Evolutionary conservation across 768 basidiomycete species (phyloP), one percentile per base, ranked within the genome.

Genomic region (Xanthoconium stramineum): DNA sequence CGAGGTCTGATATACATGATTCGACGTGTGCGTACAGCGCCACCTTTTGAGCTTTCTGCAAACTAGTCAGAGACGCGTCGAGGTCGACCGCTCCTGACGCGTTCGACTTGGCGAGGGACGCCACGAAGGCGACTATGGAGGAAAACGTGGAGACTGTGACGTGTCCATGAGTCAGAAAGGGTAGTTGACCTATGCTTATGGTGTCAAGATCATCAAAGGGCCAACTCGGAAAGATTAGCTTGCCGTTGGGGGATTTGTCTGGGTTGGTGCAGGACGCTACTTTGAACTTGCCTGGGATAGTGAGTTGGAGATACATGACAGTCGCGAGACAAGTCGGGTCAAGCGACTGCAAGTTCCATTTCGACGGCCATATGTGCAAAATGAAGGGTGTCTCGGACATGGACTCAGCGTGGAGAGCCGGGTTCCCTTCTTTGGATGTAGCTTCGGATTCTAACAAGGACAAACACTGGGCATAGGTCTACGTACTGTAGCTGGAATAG

Each of bases 241-340:
- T 68, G 85, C 90, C 90, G 63, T 77, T 83, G 14, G 90, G 88
- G 47, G 90, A 89, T 20, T 78, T 57, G 72, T 91, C 88, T 10
- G 88, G 85, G 68, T 88, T 83, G 5, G 79, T 77, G 64, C 82
- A 86, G 70, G 84, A 81, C 36, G 75, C 72, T 29, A 92, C 70
- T 17, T 69, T 71, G 69, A 88, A 92, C 62, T 80, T 75, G n/a
- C 84, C 86, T 2, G 90, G 88, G 45, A 88, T 76, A 14, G 81
- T 72, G 24, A 86, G 70, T 65, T 91, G 89, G 29, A 91, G 80
- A 64, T 84, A 85, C 43, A 91, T 70, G 6, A 88, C 71, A 1
- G 88, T 79, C 5, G 84, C 80, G 20, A 89, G 74, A 67, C 84
- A 89, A 15, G 76, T 68, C 0, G 88, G 81, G 53, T 92, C 88